Evolutionary conservation across 1,284 basidiomycete species (phyloP).

Genomic region (Leucoagaricus sp.): DNA sequence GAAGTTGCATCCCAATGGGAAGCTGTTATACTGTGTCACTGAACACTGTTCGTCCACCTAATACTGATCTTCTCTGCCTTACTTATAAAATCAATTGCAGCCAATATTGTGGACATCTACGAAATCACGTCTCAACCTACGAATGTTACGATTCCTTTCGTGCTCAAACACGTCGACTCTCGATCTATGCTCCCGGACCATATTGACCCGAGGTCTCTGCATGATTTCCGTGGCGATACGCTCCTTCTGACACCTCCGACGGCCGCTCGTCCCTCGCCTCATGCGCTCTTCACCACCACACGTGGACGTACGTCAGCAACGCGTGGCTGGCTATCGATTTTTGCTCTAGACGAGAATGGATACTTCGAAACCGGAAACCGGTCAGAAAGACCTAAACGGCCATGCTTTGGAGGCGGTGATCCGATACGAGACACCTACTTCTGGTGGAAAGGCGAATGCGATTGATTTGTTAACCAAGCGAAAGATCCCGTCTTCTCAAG

Average conservation of each 20-base stretch:
- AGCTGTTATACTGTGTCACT: conserved; percentile 46
- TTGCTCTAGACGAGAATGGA: conserved; percentile 41
- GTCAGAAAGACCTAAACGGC: conserved; percentile 10
- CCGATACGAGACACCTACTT: conserved; percentile 43
- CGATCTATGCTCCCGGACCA: conserved; percentile 30
- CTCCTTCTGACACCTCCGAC: conserved; percentile 43
- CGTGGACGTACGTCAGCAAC: conserved; percentile 36
- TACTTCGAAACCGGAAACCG: conserved; percentile 24
- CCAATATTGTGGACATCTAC: conserved; percentile 47
- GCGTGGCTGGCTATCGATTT: conserved; percentile 43
- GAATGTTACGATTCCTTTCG: not conserved
- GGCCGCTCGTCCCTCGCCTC: conserved; percentile 33
- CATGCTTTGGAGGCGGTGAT: conserved; percentile 27
- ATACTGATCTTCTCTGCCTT: not conserved
- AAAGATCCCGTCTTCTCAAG: not conserved
- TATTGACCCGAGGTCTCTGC: conserved; percentile 9
- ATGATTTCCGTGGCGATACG: conserved; percentile 45
- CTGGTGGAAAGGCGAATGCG: conserved; percentile 50
- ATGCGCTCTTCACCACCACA: conserved; percentile 44
- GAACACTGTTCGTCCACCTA: conserved; percentile 43
- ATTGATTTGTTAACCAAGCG: conserved; percentile 41
- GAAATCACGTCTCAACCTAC: conserved; percentile 29
- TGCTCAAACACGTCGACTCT: conserved; percentile 36
- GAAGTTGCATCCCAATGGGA: conserved; percentile 50
- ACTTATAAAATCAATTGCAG: conserved; percentile 26